A percentile compares a stretch with the other conserved stretches of the same genome.
Evolutionary conservation across 305 asterid species (phyloP).

Genomic region (Solanum aculeatissimum): DNA sequence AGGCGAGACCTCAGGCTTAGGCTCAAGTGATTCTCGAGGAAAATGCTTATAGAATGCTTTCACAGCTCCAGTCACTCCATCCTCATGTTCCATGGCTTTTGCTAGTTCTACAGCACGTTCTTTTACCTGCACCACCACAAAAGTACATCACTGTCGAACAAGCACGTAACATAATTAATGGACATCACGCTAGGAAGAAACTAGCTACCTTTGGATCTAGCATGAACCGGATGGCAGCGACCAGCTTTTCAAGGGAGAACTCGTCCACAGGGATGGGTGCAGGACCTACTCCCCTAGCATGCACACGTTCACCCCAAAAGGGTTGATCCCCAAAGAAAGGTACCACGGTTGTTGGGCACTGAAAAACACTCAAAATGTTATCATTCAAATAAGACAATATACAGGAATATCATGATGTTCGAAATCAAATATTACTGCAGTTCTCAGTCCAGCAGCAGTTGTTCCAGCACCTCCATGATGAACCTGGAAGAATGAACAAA

Average conservation of each 20-base stretch:
- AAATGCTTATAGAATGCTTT: constrained; percentile 74
- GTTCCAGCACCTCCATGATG: constrained; percentile 99
- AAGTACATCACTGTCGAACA: background rate
- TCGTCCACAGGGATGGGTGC: constrained; percentile 74
- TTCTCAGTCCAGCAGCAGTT: constrained; percentile 95
- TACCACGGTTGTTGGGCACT: constrained; percentile 95
- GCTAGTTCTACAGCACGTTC: constrained; percentile 58
- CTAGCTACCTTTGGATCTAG: constrained; percentile 46
- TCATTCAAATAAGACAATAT: background rate
- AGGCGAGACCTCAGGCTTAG: constrained; percentile 23
- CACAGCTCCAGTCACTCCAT: constrained; percentile 92
- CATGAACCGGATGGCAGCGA: constrained; percentile 72
- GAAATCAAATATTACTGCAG: constrained; percentile 39
- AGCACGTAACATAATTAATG: background rate
- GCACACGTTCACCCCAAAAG: constrained; percentile 93
- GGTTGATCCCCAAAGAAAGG: constrained; percentile 97
- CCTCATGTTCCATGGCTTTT: constrained; percentile 90
- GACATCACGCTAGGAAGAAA: background rate
- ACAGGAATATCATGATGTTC: background rate
- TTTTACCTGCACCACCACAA: constrained; percentile 44
- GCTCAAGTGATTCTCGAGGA: constrained; percentile 37
- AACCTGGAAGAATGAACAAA: constrained; percentile 34
- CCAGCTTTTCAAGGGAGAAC: constrained; percentile 70
- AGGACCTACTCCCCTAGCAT: constrained; percentile 88
- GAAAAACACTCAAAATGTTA: background rate